Conservation (phyloP, 2,329 filamentous ascomycete genomes). For the Cordyceps javanica region DNA sequence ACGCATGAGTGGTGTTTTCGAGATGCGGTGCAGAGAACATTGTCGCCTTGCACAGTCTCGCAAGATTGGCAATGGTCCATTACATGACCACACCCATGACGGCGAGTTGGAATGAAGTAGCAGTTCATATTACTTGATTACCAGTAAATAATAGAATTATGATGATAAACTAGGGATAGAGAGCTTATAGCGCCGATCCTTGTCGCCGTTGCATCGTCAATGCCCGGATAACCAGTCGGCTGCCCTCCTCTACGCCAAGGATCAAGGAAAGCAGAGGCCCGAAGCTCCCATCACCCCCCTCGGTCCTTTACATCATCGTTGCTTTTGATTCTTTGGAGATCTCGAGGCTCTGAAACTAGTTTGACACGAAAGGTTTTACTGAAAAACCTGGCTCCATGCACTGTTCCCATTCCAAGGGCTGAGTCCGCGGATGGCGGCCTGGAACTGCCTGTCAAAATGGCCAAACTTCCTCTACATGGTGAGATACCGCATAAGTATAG, state of each 20-base stretch:
- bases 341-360: too few species aligned
- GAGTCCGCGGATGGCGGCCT: too few species aligned
- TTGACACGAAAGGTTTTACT: too few species aligned
- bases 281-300: background rate
- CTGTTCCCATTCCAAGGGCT: too few species aligned
- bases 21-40: background rate
- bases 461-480: too few species aligned
- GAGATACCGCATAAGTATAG: too few species aligned
- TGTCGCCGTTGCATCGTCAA: too few species aligned
- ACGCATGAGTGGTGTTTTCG: background rate
- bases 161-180: conserved; percentile 16
- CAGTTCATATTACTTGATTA: conserved; percentile 15
- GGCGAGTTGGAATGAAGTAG: conserved; percentile 13
- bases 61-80: conserved; percentile 11
- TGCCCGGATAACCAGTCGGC: too few species aligned
- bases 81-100: background rate
- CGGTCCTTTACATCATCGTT: background rate
- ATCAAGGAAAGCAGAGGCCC: background rate
- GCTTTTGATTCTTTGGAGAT: too few species aligned
- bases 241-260: background rate
- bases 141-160: conserved; percentile 18
- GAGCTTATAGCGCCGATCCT: too few species aligned
- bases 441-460: too few species aligned
- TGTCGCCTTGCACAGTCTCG: conserved; percentile 10
- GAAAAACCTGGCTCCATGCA: too few species aligned